Evolutionary conservation across 768 basidiomycete genomes (phyloP), one percentile per base, ranked within the genome.

Genomic region (Dentipellis sp.): DNA sequence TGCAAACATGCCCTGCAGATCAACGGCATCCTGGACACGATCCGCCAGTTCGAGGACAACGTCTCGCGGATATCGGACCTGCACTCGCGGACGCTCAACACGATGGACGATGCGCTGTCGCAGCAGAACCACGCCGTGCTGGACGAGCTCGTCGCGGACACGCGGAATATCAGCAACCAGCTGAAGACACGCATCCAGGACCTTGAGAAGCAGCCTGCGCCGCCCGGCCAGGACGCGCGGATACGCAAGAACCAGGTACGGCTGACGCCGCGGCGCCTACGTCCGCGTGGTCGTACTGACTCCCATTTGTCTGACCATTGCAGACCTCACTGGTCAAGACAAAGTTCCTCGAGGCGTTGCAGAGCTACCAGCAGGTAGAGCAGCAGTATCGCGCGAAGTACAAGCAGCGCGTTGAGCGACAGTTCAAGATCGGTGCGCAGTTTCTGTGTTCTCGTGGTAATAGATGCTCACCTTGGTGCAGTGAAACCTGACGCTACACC

Each of bases 401-500:
- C 71, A 90, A 85, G 71, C 83, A 89, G 67, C 75, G 89, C 22
- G 81, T 92, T 72, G 88, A 89, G 66, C 77, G 91, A 57, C 89
- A 97, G 70, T 88, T 88, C 71, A 90, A 82, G 66, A 95, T 94
- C 58, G 88, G 88, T 86, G 46, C 11, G 80, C 66, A 14, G 11
- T 49, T 3, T 16, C 2, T 10, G 10, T 45, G 0, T 42, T 36
- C 50, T 47, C 5, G 10, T 42, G 35, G 53, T 35, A 38, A 51
- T 14, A 51, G 23, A 59, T 7, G 40, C 48, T 38, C 36, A 35
- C 46, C 38, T 23, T 12, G 22, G 3, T 21, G 0, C 58, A 91
- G 93, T 94, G 55, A 97, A 97, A 73, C 94, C 93, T 50, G 84
- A 94, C 69, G 94, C 94, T 4, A 83, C 92, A 0, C 85, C 85